A percentile compares a stretch with the other conserved stretches of the same genome.
Evolutionary conservation across 169 alveolate species (phyloP).

Genomic region (Plasmodium falciparum): DNA sequence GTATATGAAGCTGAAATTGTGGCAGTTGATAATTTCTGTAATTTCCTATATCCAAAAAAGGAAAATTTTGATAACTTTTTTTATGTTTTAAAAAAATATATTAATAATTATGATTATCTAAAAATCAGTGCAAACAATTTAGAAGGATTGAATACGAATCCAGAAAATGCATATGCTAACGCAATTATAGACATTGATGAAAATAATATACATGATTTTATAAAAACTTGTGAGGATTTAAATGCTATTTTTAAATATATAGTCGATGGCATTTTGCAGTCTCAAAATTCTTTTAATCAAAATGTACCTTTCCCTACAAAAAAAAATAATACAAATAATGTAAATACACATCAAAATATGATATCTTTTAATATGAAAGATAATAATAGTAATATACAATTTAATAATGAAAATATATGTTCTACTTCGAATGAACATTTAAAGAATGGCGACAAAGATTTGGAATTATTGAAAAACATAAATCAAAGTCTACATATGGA

Average conservation of each 20-base stretch:
- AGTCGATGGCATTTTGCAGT: neutral
- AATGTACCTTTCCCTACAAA: neutral
- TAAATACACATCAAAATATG: no score
- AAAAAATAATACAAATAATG: no score
- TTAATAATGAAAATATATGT: constrained; percentile 11
- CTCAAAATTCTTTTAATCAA: neutral
- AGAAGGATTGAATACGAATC: neutral
- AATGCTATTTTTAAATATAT: constrained; percentile 27
- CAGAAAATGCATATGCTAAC: neutral
- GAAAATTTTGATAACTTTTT: constrained; percentile 46
- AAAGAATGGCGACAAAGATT: neutral
- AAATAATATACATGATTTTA: constrained; percentile 37
- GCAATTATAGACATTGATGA: constrained; percentile 17
- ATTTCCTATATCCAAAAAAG: constrained; percentile 18
- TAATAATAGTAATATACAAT: no score
- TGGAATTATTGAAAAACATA: neutral
- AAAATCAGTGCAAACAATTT: constrained; percentile 11
- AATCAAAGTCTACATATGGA: neutral
- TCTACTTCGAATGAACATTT: neutral
- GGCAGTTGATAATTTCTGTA: constrained; percentile 52
- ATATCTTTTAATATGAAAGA: no score
- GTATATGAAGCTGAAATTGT: constrained; percentile 73
- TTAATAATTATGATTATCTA: constrained; percentile 61
- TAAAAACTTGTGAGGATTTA: constrained; percentile 17
- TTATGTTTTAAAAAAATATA: constrained; percentile 29